Evolutionary conservation across 2,329 filamentous ascomycete species (phyloP), one percentile per base, ranked within the genome.

Genomic region (Talaromyces sp.): DNA sequence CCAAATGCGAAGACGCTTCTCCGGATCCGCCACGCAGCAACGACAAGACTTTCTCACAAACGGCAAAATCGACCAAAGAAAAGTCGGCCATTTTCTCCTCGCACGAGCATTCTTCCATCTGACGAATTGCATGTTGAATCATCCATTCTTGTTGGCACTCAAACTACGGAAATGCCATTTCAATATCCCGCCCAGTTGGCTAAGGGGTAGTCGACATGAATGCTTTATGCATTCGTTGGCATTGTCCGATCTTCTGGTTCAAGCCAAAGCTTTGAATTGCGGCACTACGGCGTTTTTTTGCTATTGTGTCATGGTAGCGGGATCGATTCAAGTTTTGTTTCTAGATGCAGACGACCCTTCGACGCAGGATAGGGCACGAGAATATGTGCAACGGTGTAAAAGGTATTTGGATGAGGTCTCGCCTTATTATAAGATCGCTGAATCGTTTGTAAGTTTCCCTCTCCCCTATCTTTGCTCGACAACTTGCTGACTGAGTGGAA

Each of bases 221-320:
- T 62, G 47, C 56, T 45, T 62, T n/a, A 22, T 22, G 17, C 69
- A 72, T 61, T 69, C 70, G 11, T 62, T 66, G 11, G 68, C 69
- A 1, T 27, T 72, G 35, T 66, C 70, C n/a, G 69, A 67, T 11
- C 65, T 71, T 2, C 64, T 72, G 3, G 64, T 72, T n/a, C 68
- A 71, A 22, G 69, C 70, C 25, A 71, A 72, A 25, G 65, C 69
- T 15, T 68, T 68, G 22, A 69, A 69, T 17, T 70, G 69, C 43
- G 70, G 71, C 1, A 65, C 69, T 5, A 67, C 70, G 6, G 70
- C 70, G 4, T 69, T 70, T 7, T 71, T 69, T 49, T 71, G 70
- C 58, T 72, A 72, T 52, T 69, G 69, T 57, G 69, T 72, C 37
- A 52, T 72, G n/a, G 64, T 72, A 27, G 70, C 70, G 0, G 69